Evolutionary conservation across 106 monocot genomes (phyloP).

Genomic region (Dendrobium huoshanense): DNA sequence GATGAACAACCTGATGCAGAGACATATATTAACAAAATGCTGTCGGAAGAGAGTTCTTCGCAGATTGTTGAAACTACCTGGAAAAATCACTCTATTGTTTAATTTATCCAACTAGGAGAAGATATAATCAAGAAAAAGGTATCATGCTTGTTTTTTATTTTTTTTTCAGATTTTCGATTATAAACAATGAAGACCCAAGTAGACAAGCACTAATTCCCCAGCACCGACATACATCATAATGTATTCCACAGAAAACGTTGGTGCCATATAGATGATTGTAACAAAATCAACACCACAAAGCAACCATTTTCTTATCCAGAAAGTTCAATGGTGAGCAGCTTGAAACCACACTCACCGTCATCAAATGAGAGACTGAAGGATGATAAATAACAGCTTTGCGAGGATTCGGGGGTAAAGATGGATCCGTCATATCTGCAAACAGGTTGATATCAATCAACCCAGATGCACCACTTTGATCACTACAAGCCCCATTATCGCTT

Average conservation of each 20-base stretch:
- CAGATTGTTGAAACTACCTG: constrained; percentile 77
- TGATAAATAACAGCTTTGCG: constrained; percentile 77
- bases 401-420: constrained; percentile 72
- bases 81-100: not conserved
- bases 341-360: constrained; percentile 49
- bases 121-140: not conserved
- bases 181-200: not conserved
- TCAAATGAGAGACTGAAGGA: constrained; percentile 71
- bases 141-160: not conserved
- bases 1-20: constrained; percentile 77
- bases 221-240: not conserved
- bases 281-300: constrained; percentile 1
- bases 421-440: constrained; percentile 79
- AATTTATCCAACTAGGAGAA: not conserved
- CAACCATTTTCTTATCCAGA: not conserved
- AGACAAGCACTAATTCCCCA: not conserved
- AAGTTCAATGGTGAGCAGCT: not conserved
- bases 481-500: constrained; percentile 56
- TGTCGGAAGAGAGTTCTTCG: constrained; percentile 73
- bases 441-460: constrained; percentile 89
- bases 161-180: not conserved
- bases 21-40: constrained; percentile 73
- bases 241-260: not conserved
- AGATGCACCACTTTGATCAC: constrained; percentile 76
- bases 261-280: not conserved